Conservation (phyloP, 2,329 filamentous ascomycete species). For the Blastomyces silverae region DNA sequence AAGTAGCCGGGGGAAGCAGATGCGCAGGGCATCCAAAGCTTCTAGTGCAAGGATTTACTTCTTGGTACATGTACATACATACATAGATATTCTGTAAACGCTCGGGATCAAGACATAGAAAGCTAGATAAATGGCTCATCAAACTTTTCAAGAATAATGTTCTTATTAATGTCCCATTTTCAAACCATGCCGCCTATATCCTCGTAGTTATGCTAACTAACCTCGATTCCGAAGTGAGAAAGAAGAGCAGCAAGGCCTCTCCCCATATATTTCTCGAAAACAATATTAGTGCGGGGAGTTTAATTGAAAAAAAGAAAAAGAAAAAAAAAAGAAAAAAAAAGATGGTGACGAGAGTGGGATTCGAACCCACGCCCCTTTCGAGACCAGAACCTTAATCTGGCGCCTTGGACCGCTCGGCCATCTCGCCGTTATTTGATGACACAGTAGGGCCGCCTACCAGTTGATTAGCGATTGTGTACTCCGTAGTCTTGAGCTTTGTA, state of each 20-base stretch:
- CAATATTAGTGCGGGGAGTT: no score
- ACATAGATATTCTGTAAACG: background rate
- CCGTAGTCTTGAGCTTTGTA: no score
- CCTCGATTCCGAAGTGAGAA: background rate
- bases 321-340: background rate
- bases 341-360: conserved; percentile 9
- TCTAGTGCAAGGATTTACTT: background rate
- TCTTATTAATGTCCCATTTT: background rate
- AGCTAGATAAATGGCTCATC: background rate
- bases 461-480: no score
- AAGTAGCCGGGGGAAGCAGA: background rate
- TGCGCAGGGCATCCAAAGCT: background rate
- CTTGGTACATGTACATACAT: background rate
- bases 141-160: background rate
- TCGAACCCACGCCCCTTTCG: conserved; percentile 11
- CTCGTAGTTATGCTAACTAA: background rate
- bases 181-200: background rate
- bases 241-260: no score
- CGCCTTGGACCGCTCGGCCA: conserved; percentile 11
- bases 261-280: no score
- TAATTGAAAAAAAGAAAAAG: no score
- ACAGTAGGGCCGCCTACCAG: no score
- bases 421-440: background rate
- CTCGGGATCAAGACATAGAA: background rate
- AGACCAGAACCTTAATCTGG: conserved; percentile 12